Conservation (phyloP, 495 filamentous ascomycete species). For the Aspergillus olivimuriae region DNA sequence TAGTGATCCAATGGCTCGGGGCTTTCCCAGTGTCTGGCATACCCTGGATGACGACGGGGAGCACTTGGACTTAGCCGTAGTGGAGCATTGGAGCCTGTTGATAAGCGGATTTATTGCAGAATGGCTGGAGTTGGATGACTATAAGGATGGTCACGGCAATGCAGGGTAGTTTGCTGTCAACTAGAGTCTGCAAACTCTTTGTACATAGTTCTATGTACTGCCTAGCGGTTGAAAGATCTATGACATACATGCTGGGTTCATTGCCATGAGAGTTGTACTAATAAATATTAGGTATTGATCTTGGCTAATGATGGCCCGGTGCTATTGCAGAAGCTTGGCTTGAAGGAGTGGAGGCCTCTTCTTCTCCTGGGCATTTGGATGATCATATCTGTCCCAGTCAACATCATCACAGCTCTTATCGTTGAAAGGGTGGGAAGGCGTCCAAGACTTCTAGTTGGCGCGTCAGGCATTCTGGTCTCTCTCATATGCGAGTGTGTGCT, state of each 20-base stretch:
- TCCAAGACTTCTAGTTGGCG: not conserved
- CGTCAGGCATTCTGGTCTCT: not conserved
- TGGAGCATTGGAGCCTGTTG: constrained; percentile 1
- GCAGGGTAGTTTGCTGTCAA: not conserved
- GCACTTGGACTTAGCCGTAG: not conserved
- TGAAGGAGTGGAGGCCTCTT: not conserved
- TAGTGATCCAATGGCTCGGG: not conserved
- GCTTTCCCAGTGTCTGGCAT: not conserved
- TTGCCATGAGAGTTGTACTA: too few species aligned
- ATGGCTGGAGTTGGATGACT: not conserved
- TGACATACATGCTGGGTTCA: not conserved
- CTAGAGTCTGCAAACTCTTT: too few species aligned
- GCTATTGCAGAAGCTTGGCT: not conserved
- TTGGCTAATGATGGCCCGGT: not conserved
- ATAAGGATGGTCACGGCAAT: not conserved
- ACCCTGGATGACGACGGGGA: not conserved
- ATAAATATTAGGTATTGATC: not conserved
- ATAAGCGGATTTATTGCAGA: not conserved
- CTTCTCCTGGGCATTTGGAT: not conserved
- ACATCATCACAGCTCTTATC: not conserved
- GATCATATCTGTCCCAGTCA: not conserved
- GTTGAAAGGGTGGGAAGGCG: not conserved
- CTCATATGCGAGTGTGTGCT: not conserved
- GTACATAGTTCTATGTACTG: too few species aligned
- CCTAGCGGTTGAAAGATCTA: not conserved